These are phyloP conservation scores for Rhizophagus clarus DNA, from an alignment of 192 early-diverging fungal genomes.

Conservation along the genomic window DNA sequence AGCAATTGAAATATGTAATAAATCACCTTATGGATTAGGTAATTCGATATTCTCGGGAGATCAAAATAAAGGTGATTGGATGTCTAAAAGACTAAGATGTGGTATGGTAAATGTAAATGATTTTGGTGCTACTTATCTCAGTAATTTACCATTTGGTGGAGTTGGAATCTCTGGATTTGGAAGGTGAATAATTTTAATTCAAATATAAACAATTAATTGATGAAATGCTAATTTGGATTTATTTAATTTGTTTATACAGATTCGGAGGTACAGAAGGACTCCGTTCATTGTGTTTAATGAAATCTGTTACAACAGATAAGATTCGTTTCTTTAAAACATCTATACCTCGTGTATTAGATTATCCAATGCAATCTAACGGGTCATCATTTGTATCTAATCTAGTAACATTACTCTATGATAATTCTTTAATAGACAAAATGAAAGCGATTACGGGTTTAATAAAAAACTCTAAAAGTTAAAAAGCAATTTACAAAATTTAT, in stretches of 20 bases:
- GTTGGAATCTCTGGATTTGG: conserved; percentile 79
- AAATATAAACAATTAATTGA: neutral
- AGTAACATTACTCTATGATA: conserved; percentile 39
- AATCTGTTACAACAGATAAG: conserved; percentile 73
- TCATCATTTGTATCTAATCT: conserved; percentile 44
- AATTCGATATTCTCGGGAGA: conserved; percentile 79
- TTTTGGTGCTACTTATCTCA: conserved; percentile 83
- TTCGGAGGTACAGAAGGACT: conserved; percentile 76
- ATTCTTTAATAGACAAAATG: neutral
- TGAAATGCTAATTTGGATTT: neutral
- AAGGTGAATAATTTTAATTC: conserved; percentile 36
- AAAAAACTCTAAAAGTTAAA: neutral
- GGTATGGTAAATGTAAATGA: conserved; percentile 90
- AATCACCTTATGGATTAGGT: conserved; percentile 75
- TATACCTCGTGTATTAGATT: conserved; percentile 76
- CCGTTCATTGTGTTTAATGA: conserved; percentile 68
- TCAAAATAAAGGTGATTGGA: conserved; percentile 55
- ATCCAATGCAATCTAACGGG: conserved; percentile 57
- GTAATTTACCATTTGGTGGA: conserved; percentile 85
- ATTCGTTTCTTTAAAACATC: conserved; percentile 71
- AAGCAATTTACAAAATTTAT: neutral
- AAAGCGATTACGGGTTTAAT: neutral
- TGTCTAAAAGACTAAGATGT: conserved; percentile 63
- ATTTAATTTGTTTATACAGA: neutral
- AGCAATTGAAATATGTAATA: conserved; percentile 68